Evolutionary conservation across 805 yeast species (phyloP).

Genomic region (Kluyveromyces nonfermentans): DNA sequence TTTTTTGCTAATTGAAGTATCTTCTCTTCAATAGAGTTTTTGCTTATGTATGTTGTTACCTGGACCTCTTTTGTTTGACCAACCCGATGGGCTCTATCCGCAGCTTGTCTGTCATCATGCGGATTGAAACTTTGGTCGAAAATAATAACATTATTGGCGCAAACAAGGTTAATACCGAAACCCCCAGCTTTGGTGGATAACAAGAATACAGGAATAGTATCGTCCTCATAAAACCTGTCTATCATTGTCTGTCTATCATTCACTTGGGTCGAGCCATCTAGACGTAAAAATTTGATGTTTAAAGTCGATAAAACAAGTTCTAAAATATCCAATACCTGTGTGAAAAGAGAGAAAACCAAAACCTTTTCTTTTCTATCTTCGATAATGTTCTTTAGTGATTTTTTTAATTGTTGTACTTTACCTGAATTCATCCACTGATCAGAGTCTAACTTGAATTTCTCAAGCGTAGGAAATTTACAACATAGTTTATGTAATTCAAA

Average conservation of each 20-base stretch:
- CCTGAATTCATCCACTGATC: constrained; percentile 61
- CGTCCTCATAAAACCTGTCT: constrained; percentile 79
- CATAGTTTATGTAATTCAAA: constrained; percentile 76
- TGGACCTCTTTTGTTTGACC: constrained; percentile 83
- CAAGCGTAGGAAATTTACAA: constrained; percentile 58
- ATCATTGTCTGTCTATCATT: constrained; percentile 88
- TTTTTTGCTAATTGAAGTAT: constrained; percentile 80
- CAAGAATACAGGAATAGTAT: constrained; percentile 72
- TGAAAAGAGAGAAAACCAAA: constrained; percentile 81
- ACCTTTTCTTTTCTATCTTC: constrained; percentile 49
- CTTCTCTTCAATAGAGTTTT: constrained; percentile 79
- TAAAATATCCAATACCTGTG: constrained; percentile 82
- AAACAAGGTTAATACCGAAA: constrained; percentile 91
- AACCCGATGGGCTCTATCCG: constrained; percentile 95
- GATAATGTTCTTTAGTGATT: constrained; percentile 50
- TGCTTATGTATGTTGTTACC: constrained; percentile 66
- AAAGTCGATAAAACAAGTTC: constrained; percentile 62
- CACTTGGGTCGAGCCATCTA: constrained; percentile 92
- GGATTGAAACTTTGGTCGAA: constrained; percentile 95
- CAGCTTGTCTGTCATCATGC: constrained; percentile 97
- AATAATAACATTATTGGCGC: constrained; percentile 86
- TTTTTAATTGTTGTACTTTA: constrained; percentile 50
- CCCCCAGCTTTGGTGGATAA: constrained; percentile 97
- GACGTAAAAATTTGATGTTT: constrained; percentile 62
- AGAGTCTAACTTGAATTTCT: constrained; percentile 42